Evolutionary conservation across 495 filamentous ascomycete species (phyloP), one percentile per base, ranked within the genome.

Genomic region (Penicillium ochrochloron): DNA sequence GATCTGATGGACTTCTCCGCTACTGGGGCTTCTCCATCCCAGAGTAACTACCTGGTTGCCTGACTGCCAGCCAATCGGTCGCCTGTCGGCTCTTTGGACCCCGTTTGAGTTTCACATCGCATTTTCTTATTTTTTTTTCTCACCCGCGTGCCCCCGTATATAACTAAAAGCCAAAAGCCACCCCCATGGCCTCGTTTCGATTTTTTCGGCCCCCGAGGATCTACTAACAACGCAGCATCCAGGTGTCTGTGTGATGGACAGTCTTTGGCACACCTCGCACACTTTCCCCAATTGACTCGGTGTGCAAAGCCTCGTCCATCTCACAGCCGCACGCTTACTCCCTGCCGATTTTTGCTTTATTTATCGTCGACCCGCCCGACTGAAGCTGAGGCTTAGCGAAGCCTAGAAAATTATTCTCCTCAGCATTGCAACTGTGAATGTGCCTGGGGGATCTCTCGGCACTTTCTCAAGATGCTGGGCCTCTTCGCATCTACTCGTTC

Each of bases 61-160:
- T 21, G 14, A 23, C 14, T 29, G 3, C 17, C 7, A 65, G 39
- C 66, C 60, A 61, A 66, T 66, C 57, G 48, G 57, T 58, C 19
- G 31, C 64, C 55, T 29, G 42, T 65, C 68, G 68, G 65, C 68
- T 51, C 44, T 54, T 57, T 57, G 50, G 50, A 50, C 52, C 61
- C 59, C 61, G 39, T 70, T 62, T 67, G 51, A 52, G 46, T 70
- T 62, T 67, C 56, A 52, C 62, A 52, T 62, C 54, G 8, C 54
- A 27, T 27, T 27, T 14, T 15, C 12, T 56, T 52, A 42, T 27
- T 27, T 29, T 33, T 21, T 54, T 52, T 50, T 27, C 42, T 33
- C 48, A 19, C 57, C 50, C 44, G 44, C 34, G 60, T 61, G 33
- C 59, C 23, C n/a, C 42, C 42, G 42, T 50, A 48, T 50, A 48